Percentiles rank a stretch among this genome's conserved stretches.
Evolutionary conservation across 805 yeast genomes (phyloP).

Genomic region (Starmera quercuum): DNA sequence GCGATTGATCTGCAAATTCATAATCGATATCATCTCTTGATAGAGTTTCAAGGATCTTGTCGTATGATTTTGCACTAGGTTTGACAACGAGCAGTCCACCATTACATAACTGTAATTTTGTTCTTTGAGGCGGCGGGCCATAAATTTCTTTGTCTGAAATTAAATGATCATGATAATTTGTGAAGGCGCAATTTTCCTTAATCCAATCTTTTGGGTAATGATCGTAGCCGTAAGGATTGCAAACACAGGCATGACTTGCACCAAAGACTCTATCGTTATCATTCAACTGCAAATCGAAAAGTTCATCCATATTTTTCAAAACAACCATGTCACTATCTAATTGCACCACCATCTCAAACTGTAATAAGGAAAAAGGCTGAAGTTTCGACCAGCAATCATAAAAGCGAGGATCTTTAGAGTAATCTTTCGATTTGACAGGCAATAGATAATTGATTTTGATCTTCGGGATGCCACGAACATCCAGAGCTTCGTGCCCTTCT

Average conservation of each 20-base stretch:
- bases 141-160: constrained; percentile 12
- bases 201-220: constrained; percentile 52
- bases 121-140: constrained; percentile 32
- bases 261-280: constrained; percentile 35
- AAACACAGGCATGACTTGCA: constrained; percentile 54
- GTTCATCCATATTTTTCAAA: constrained; percentile 49
- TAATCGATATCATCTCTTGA: constrained; percentile 30
- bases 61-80: constrained; percentile 31
- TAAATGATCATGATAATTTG: constrained; percentile 24
- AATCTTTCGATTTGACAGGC: constrained; percentile 37
- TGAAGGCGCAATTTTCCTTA: constrained; percentile 41
- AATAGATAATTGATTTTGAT: constrained; percentile 32
- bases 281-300: constrained; percentile 38
- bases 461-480: constrained; percentile 32
- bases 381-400: constrained; percentile 57
- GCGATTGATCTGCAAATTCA: constrained; percentile 52
- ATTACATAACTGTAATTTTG: constrained; percentile 44
- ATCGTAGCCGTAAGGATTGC: constrained; percentile 44
- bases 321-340: constrained; percentile 58
- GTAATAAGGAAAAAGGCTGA: constrained; percentile 42
- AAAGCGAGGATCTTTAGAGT: constrained; percentile 43
- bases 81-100: constrained; percentile 50
- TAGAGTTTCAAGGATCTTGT: constrained; percentile 34
- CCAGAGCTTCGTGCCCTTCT: constrained; percentile 34
- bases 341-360: constrained; percentile 47